Base-by-base conservation (phyloP, 805 yeast species). In the Candida silvicultrix region DNA sequence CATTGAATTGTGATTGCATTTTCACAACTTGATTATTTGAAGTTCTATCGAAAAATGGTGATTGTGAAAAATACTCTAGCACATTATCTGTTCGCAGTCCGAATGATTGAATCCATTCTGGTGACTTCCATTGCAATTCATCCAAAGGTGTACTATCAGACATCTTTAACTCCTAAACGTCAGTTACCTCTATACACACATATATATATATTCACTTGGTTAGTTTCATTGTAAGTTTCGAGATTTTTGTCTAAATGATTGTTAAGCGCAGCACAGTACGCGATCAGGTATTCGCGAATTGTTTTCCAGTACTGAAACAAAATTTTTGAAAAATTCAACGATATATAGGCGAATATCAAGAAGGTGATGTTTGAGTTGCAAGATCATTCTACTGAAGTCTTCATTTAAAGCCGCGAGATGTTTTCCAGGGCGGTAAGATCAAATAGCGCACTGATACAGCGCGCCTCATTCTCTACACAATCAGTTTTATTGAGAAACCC, bases 81-180 rank as follows among this genome's bases (percentile, higher is more conserved):
- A 94, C 97, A 60, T 90, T 94, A 44, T 83, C 95, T 0, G 95
- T 85, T 40, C 89, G 75, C 21, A 94, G 75, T 0, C 96, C 97
- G 62, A 81, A 82, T 44, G 83, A 78, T 61, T 89, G 96, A 52
- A 94, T 89, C 95, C 97, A 94, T 64, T 94, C 99, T 1, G 99
- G 98, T 4, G 94, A 84, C 53, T 90, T 80, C 99, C 99, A 94
- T 63, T 90, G 98, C 38, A 94, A 74, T 58, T 92, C 97, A 60
- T 90, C 97, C 23, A 90, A 70, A 28, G 72, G 71, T 42, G 73
- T 55, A 5, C 44, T 44, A 1, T 55, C 55, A 1, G 56, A 31
- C 59, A 56, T 55, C 22, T 32, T 8, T 15, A 18, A 35, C 10
- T 16, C 35, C 6, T 23, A 32, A 16, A 14, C 5, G 10, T 32